Evolutionary conservation across 192 early-diverging fungal species (phyloP).

Genomic region (Obelidium mucronatum): DNA sequence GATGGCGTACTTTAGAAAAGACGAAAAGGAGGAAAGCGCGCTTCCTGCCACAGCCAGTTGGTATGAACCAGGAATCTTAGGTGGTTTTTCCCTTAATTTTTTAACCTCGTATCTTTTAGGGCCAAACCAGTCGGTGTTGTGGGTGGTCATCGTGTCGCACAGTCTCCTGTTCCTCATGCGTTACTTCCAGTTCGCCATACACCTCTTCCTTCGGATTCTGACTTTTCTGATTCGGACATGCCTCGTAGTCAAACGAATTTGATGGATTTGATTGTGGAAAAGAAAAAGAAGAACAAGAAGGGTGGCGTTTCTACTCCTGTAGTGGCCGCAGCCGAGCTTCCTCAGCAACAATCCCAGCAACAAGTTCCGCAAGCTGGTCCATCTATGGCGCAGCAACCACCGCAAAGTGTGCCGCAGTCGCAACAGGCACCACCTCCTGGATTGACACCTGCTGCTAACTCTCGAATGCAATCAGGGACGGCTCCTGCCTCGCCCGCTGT

Average conservation of each 20-base stretch:
- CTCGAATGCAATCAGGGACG: not conserved
- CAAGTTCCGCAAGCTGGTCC: not conserved
- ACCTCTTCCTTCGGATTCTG: slow-evolving; percentile 27
- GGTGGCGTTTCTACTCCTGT: not conserved
- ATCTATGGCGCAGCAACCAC: not conserved
- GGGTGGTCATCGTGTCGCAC: too few species aligned
- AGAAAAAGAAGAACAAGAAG: slow-evolving; percentile 22
- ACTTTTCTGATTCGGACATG: slow-evolving; percentile 38
- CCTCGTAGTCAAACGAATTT: slow-evolving; percentile 1
- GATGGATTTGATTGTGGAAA: slow-evolving; percentile 26
- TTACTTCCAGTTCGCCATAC: slow-evolving; percentile 2
- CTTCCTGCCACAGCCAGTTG: slow-evolving; percentile 59
- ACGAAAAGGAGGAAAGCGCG: slow-evolving; percentile 51
- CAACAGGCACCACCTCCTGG: not conserved
- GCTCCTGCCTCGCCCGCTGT: not conserved
- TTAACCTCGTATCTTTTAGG: slow-evolving; percentile 32
- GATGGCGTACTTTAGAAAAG: slow-evolving; percentile 41
- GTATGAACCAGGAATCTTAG: too few species aligned
- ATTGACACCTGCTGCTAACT: not conserved
- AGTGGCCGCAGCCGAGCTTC: not conserved
- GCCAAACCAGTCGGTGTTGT: slow-evolving; percentile 52
- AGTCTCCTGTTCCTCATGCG: slow-evolving; percentile 13
- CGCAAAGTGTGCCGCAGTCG: not conserved
- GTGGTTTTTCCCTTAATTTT: not conserved
- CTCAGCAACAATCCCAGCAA: not conserved